Evolutionary conservation across 805 yeast species (phyloP), one percentile per base, ranked within the genome.

Genomic region (Priceomyces carsonii): DNA sequence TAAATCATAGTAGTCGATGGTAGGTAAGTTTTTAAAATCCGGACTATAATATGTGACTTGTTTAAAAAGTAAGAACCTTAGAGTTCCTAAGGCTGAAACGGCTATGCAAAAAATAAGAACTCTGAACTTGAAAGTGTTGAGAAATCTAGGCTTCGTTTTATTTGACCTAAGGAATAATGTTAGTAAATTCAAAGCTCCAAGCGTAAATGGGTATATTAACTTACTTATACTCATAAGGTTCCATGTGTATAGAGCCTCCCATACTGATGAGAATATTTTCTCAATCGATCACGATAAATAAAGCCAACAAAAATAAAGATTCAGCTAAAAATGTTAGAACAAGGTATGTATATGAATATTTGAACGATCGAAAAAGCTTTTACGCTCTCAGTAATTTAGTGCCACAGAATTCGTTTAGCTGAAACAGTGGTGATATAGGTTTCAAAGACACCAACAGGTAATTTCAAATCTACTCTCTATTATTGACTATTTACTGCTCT

Each of bases 1-100:
- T 50, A 90, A 65, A 55, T 90, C 97, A 56, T 80, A 87, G 50
- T 75, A 85, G 47, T 75, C 80, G 8, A 86, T 87, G 27, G 48
- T 43, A 3, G 63, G 58, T 22, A 49, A 43, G 12, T 39, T 22
- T 19, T 35, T 18, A 40, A 69, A 63, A 38, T 59, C 47, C 9
- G 74, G 74, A 9, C 50, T 43, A 45, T 68, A 65, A 26, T 54
- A 30, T 8, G 45, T 19, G 26, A 36, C 32, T 3, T 32, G 31
- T 19, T 40, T 26, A 19, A 47, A 39, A 14, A 46, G 32, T n/a
- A 49, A 26, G 14, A 52, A 6, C 43, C 46, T 49, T 8, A 46
- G 26, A 6, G 44, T 25, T 10, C 40, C 39, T 17, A 47, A 34
- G 9, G 40, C 14, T 5, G 41, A 29, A 18, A 50, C 30, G 13